These are phyloP conservation scores for Yamadazyma membranifaciens DNA, from an alignment of 1,139 yeast species.

Conservation along the genomic window DNA sequence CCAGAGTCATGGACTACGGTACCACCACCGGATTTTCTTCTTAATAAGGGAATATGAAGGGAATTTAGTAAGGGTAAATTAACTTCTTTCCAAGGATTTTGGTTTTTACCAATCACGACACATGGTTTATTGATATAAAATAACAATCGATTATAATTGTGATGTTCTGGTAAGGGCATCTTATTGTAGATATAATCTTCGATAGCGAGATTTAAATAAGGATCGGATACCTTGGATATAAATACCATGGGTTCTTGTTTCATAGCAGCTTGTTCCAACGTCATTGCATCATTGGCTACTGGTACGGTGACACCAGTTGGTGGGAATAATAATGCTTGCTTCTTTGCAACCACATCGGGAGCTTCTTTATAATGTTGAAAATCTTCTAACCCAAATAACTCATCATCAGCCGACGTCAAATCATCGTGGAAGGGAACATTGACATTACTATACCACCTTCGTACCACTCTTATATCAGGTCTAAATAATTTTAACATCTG, in stretches of 20 bases:
- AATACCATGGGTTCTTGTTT: constrained; percentile 38
- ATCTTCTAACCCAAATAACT: constrained; percentile 38
- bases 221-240: constrained; percentile 51
- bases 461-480: neutral
- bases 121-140: constrained; percentile 80
- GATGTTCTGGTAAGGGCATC: constrained; percentile 44
- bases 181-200: constrained; percentile 74
- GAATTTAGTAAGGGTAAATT: constrained; percentile 58
- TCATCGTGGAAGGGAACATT: constrained; percentile 43
- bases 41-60: constrained; percentile 62
- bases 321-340: constrained; percentile 2
- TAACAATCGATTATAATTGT: constrained; percentile 51
- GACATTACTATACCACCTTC: constrained; percentile 6
- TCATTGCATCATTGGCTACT: neutral
- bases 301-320: neutral
- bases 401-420: constrained; percentile 30
- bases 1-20: constrained; percentile 96
- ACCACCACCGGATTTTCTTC: constrained; percentile 94
- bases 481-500: constrained; percentile 1
- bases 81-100: constrained; percentile 90
- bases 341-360: constrained; percentile 22
- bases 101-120: constrained; percentile 94
- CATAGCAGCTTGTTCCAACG: constrained; percentile 16
- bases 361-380: constrained; percentile 41
- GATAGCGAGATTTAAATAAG: constrained; percentile 73